phyloP scores from a whole-genome alignment of 805 yeast species.

The Cyberlindnera misumaiensis region DNA sequence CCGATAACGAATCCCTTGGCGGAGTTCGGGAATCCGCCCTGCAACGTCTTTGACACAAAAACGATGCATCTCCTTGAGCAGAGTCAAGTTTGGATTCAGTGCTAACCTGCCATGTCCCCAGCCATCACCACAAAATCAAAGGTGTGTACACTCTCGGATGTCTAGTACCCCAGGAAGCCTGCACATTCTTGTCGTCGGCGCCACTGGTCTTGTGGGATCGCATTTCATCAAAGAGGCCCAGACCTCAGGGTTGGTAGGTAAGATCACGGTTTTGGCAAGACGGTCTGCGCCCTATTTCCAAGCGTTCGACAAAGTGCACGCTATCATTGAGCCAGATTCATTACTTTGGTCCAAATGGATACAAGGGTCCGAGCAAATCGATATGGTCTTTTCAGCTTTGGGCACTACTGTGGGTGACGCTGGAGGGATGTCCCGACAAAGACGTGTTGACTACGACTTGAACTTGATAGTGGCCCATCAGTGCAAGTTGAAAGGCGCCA shows the following conservation, averaged over 20 bases:
- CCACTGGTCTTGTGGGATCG: constrained; percentile 18
- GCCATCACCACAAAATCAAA: too few species aligned
- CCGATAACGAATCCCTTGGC: too few species aligned
- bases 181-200: constrained; percentile 15
- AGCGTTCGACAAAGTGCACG: constrained; percentile 26
- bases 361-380: constrained; percentile 3
- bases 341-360: constrained; percentile 43
- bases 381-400: constrained; percentile 51
- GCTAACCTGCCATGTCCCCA: too few species aligned
- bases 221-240: constrained; percentile 12
- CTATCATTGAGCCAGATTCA: constrained; percentile 40
- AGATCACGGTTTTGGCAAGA: constrained; percentile 9
- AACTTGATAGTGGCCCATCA: constrained; percentile 58
- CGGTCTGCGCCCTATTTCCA: constrained; percentile 2
- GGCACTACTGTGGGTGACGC: constrained; percentile 69
- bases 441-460: constrained; percentile 63
- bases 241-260: constrained; percentile 5
- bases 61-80: too few species aligned
- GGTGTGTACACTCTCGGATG: too few species aligned
- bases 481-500: constrained; percentile 58
- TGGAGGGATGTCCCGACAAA: constrained; percentile 61
- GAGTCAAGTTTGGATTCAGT: too few species aligned
- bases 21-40: too few species aligned
- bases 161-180: not conserved
- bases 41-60: too few species aligned